A percentile compares a stretch with the other conserved stretches of the same genome.
Conservation (phyloP, 1,284 basidiomycete species). For the Trichosporon sp. region DNA sequence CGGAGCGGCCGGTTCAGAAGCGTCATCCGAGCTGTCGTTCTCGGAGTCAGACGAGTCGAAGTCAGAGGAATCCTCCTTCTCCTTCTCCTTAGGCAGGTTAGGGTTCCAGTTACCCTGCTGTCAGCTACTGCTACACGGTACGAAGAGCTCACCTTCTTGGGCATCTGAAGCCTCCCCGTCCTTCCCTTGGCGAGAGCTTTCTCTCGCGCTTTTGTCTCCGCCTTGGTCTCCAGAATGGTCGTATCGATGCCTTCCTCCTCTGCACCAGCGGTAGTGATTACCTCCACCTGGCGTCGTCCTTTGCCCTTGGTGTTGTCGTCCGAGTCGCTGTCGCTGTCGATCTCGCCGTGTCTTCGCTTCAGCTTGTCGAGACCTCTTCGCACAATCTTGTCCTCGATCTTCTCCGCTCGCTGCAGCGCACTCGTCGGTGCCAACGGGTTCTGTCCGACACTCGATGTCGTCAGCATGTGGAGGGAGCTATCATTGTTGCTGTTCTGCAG, state of each 20-base stretch:
- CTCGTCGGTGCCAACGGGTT: conserved; percentile 51
- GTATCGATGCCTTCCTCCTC: conserved; percentile 58
- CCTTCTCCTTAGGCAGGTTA: conserved; percentile 33
- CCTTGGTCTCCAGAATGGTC: conserved; percentile 51
- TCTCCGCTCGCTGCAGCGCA: conserved; percentile 66
- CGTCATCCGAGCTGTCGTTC: conserved; percentile 39
- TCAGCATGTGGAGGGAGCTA: conserved; percentile 42
- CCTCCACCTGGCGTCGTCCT: conserved; percentile 65
- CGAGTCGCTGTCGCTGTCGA: conserved; percentile 60
- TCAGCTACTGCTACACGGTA: background rate
- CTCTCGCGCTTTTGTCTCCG: conserved; percentile 34
- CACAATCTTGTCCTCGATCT: conserved; percentile 73
- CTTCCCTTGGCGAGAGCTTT: conserved; percentile 31
- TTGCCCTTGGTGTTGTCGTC: conserved; percentile 61
- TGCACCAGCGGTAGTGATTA: conserved; percentile 61
- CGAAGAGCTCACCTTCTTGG: conserved; percentile 43
- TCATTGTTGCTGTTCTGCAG: conserved; percentile 42
- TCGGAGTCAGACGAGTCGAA: conserved; percentile 56
- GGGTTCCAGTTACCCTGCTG: conserved; percentile 51
- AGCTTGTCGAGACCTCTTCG: conserved; percentile 68
- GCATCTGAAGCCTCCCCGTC: conserved; percentile 34
- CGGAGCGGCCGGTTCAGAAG: conserved; percentile 28
- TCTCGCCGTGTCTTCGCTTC: conserved; percentile 60
- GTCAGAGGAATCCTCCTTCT: conserved; percentile 44
- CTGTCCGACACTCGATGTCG: conserved; percentile 49